Percentiles rank a stretch among this genome's conserved stretches.
Conservation (phyloP, 129 eudicot species). For the Chrysanthemum lavandulifolium region DNA sequence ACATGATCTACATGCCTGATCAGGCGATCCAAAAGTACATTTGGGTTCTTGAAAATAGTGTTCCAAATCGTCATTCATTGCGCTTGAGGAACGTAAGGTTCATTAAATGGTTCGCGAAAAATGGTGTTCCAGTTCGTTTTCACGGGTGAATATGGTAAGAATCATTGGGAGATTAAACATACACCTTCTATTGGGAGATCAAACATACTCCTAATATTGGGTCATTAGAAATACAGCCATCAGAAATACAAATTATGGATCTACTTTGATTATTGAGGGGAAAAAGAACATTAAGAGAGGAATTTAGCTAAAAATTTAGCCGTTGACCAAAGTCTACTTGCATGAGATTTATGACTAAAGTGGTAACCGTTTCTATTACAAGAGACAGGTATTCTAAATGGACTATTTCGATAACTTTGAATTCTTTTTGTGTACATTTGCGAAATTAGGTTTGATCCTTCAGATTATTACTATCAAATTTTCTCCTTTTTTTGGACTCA, state of each 20-base stretch:
- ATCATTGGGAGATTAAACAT: no score
- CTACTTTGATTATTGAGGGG: neutral
- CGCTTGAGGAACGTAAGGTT: no score
- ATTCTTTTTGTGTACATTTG: constrained; percentile 6
- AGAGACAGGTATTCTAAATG: constrained; percentile 3
- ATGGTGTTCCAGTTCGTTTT: no score
- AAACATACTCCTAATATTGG: neutral
- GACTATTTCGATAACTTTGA: neutral
- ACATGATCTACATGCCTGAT: no score
- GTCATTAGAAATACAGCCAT: neutral
- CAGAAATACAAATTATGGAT: neutral
- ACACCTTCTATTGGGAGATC: neutral
- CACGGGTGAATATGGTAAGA: no score
- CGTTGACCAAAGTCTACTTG: constrained; percentile 5
- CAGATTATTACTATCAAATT: neutral
- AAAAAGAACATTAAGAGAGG: neutral
- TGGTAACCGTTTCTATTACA: constrained; percentile 5
- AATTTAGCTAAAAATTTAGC: neutral
- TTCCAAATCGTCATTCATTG: no score
- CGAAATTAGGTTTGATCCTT: constrained; percentile 5
- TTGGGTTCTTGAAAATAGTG: no score
- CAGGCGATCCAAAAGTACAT: no score
- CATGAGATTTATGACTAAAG: neutral
- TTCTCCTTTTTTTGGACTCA: constrained; percentile 7
- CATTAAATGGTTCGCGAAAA: no score